phyloP scores from a whole-genome alignment of 1,139 yeast genomes.

The Insectozyma bohioensis region DNA sequence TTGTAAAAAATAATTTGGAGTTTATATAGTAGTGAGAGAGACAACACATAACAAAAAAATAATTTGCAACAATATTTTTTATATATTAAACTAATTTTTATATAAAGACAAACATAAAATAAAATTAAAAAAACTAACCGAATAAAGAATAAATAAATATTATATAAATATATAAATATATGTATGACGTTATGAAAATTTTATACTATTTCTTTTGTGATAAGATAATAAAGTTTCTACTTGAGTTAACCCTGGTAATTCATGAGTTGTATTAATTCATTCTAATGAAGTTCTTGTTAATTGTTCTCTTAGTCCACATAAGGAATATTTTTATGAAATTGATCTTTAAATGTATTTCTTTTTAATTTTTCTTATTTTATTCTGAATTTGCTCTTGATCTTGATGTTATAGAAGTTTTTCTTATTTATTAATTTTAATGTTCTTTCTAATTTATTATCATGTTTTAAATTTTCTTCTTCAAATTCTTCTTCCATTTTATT shows the following conservation, averaged over 20 bases:
- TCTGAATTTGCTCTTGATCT: constrained; percentile 21
- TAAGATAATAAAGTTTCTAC: constrained; percentile 49
- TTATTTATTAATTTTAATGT: constrained; percentile 39
- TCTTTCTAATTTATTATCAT: constrained; percentile 25
- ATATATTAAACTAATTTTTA: too few relatives aligned
- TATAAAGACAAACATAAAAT: too few relatives aligned
- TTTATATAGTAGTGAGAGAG: too few relatives aligned
- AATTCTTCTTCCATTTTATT: constrained; percentile 29
- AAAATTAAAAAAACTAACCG: too few relatives aligned
- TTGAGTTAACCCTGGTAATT: constrained; percentile 50
- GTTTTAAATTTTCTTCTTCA: constrained; percentile 14
- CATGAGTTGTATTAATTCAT: constrained; percentile 46
- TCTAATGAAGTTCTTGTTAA: constrained; percentile 43
- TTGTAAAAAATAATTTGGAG: too few relatives aligned
- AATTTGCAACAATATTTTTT: too few relatives aligned
- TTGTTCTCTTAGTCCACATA: constrained; percentile 38
- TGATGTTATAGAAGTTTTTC: constrained; percentile 27
- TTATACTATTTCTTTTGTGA: constrained; percentile 43
- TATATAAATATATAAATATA: too few relatives aligned
- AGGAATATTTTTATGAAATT: constrained; percentile 33
- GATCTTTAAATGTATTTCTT: constrained; percentile 31
- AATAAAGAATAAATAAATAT: too few relatives aligned
- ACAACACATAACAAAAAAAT: too few relatives aligned
- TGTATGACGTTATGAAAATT: too few relatives aligned
- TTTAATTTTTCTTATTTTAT: constrained; percentile 31